A percentile compares a stretch with the other conserved stretches of the same genome.
Evolutionary conservation across 805 yeast species (phyloP).

Genomic region (Candida sonorensis): DNA sequence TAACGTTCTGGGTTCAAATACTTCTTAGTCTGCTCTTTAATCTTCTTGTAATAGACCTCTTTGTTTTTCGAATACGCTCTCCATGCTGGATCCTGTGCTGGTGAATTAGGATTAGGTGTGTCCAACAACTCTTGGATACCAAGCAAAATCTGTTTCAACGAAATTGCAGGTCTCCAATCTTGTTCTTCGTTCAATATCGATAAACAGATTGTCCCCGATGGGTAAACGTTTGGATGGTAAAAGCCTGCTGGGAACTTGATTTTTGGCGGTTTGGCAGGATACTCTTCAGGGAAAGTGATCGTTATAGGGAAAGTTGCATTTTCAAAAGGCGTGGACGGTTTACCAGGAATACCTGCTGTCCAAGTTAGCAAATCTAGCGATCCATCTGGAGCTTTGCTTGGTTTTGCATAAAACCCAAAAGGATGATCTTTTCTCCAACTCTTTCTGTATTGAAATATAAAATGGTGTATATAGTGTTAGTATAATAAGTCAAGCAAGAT

Average conservation of each 20-base stretch:
- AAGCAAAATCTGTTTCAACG: constrained; percentile 78
- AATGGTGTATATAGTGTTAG: no score
- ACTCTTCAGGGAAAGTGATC: constrained; percentile 79
- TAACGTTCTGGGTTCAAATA: constrained; percentile 45
- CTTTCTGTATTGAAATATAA: constrained; percentile 43
- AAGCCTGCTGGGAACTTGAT: constrained; percentile 84
- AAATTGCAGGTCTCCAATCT: constrained; percentile 97
- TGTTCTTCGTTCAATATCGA: constrained; percentile 90
- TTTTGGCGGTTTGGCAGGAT: constrained; percentile 95
- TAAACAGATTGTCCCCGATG: constrained; percentile 93
- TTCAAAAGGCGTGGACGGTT: constrained; percentile 78
- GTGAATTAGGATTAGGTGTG: constrained; percentile 89
- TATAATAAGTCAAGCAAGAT: no score
- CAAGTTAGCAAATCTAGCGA: constrained; percentile 77
- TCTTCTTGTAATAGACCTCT: constrained; percentile 65
- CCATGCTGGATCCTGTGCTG: constrained; percentile 98
- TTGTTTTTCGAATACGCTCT: constrained; percentile 70
- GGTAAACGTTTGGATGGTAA: constrained; percentile 96
- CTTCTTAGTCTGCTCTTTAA: constrained; percentile 70
- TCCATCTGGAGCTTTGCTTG: constrained; percentile 74
- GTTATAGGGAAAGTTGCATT: constrained; percentile 85
- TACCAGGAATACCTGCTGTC: constrained; percentile 97
- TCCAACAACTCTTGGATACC: constrained; percentile 91
- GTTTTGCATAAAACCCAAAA: constrained; percentile 93
- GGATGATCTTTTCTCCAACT: constrained; percentile 99